These are phyloP conservation scores for Hamigera avellanea DNA, from an alignment of 495 filamentous ascomycete species.

Conservation along the genomic window DNA sequence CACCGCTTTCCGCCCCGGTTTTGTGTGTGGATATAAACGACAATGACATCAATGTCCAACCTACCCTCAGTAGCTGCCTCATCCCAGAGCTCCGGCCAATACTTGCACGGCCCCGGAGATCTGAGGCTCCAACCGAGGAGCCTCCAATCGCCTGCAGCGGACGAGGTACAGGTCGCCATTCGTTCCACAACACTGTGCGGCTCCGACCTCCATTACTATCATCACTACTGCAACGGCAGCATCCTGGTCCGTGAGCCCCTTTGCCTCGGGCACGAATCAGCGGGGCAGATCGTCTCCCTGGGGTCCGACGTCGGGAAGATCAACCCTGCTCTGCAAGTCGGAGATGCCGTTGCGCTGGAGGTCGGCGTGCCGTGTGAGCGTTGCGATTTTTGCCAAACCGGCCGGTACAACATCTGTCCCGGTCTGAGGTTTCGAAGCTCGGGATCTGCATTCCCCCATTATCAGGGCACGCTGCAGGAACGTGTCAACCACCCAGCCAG, in stretches of 20 bases:
- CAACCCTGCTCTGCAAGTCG: conserved; percentile 18
- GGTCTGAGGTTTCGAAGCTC: conserved; percentile 12
- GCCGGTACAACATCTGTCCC: conserved; percentile 19
- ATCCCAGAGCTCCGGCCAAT: too few species aligned
- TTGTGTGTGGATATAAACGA: too few species aligned
- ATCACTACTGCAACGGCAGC: conserved; percentile 72
- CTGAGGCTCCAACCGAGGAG: too few species aligned
- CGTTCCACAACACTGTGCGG: conserved; percentile 71
- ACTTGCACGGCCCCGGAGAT: too few species aligned
- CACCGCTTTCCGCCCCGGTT: too few species aligned
- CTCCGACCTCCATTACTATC: conserved; percentile 77
- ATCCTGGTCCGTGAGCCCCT: conserved; percentile 62
- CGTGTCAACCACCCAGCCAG: conserved; percentile 21
- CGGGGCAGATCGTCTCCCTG: conserved; percentile 54
- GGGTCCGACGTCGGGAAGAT: conserved; percentile 38
- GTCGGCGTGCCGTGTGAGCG: conserved; percentile 8
- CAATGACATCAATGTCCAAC: too few species aligned
- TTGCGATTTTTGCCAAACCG: conserved; percentile 18
- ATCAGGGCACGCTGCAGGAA: conserved; percentile 22
- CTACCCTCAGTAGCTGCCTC: too few species aligned
- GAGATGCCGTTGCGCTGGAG: conserved; percentile 24
- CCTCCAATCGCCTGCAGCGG: too few species aligned
- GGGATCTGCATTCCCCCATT: conserved; percentile 35
- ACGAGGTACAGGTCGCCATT: conserved; percentile 52
- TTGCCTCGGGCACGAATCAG: conserved; percentile 69